Percentiles rank a stretch among this genome's conserved stretches.
phyloP scores from a whole-genome alignment of 345 rosid genomes.

The Pseudoturritis turrita region DNA sequence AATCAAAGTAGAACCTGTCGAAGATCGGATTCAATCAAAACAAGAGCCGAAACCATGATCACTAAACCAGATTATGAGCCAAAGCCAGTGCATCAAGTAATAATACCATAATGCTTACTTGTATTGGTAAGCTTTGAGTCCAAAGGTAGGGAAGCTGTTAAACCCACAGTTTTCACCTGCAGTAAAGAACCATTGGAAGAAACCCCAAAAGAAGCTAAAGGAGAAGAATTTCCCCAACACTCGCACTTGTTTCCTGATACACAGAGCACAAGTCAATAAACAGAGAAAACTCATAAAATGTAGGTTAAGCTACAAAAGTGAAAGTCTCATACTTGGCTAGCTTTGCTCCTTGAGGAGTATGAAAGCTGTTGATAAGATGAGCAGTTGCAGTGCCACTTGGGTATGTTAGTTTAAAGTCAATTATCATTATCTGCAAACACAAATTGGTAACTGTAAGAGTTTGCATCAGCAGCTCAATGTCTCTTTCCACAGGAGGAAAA shows the following conservation, averaged over 20 bases:
- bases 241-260: conserved; percentile 56
- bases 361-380: conserved; percentile 85
- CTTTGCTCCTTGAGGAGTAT: conserved; percentile 88
- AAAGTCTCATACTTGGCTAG: conserved; percentile 57
- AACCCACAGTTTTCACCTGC: conserved; percentile 77
- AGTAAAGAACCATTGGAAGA: conserved; percentile 70
- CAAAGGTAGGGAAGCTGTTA: conserved; percentile 69
- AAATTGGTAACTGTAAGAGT: neutral
- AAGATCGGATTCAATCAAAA: neutral
- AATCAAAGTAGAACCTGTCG: conserved; percentile 81
- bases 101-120: conserved; percentile 33
- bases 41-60: neutral
- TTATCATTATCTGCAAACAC: conserved; percentile 61
- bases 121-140: conserved; percentile 51
- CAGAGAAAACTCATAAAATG: neutral
- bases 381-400: conserved; percentile 97
- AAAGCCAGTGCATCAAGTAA: neutral
- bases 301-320: neutral
- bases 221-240: conserved; percentile 56
- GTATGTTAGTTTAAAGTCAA: conserved; percentile 74
- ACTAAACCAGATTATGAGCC: neutral
- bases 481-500: neutral
- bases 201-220: conserved; percentile 70
- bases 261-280: neutral
- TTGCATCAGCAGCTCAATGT: neutral